Evolutionary conservation across 371 early-diverging fungal species (phyloP), one percentile per base, ranked within the genome.

Genomic region (Rhizomucor pusillus): DNA sequence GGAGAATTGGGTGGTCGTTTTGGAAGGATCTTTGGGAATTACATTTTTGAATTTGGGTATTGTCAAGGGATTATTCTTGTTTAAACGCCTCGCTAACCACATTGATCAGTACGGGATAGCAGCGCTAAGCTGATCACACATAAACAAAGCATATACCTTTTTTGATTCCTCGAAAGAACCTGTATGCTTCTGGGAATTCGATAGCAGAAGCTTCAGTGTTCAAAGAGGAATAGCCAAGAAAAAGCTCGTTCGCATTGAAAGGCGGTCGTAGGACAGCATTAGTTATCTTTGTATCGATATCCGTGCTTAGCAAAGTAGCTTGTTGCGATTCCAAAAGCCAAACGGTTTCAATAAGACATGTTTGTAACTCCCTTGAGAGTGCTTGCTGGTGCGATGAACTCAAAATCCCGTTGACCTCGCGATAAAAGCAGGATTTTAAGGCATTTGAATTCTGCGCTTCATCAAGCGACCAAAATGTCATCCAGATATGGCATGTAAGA

Each of bases 161-260:
- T 47, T 29, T 29, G 7, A 29, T 3, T 29, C 29, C 29, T 29
- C 29, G 29, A 7, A 29, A 29, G 7, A 29, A 29, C 29, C 29
- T 29, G 29, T 29, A 29, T 29, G 29, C 29, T 7, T 29, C 29
- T 29, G 29, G 29, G 7, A 29, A 29, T 3, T 29, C 29, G 7
- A 29, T 29, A 29, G 29, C 29, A 29, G 29, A 29, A 29, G 29
- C 29, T 7, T 29, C 41, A 11, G 41, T 25, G 16, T 19, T 14
- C 34, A 55, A 20, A 43, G 37, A 29, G n/a, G 67, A 43, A 14
- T 55, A 59, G 2, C 63, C 69, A 12, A 75, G 46, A 6, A 46
- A 55, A 13, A 71, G 41, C 41, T 71, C 69, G 46, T 71, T 64
- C 18, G 45, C 48, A 13, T 56, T 62, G 43, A 71, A 75, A 1